phyloP scores from a whole-genome alignment of 1,139 yeast genomes.

The Yamadazyma sp. region DNA sequence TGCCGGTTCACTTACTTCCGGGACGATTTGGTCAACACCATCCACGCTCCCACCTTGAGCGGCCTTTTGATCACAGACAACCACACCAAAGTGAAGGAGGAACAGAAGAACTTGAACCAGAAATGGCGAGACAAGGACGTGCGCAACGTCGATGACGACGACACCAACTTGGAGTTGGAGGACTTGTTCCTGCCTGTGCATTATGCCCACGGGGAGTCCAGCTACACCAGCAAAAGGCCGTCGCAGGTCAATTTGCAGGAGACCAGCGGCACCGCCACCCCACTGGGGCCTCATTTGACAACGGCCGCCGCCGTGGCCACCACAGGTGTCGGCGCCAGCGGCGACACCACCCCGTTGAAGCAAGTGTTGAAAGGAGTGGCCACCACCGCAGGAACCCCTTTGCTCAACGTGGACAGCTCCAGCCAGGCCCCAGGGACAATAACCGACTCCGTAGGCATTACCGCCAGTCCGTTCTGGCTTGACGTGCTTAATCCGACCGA shows the following conservation, averaged over 20 bases:
- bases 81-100: slow-evolving; percentile 12
- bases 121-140: slow-evolving; percentile 21
- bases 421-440: slow-evolving; percentile 15
- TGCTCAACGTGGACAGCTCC: background rate
- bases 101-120: slow-evolving; percentile 11
- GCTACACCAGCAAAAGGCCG: slow-evolving; percentile 5
- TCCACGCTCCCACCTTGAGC: slow-evolving; percentile 86
- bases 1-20: slow-evolving; percentile 85
- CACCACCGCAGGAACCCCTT: background rate
- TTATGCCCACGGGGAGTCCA: slow-evolving; percentile 12
- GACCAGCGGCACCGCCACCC: background rate
- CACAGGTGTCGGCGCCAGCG: background rate
- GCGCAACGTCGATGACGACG: slow-evolving; percentile 9
- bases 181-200: slow-evolving; percentile 32
- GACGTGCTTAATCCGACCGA: slow-evolving; percentile 93
- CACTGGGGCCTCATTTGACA: background rate
- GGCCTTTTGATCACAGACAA: slow-evolving; percentile 52
- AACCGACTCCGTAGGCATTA: slow-evolving; percentile 11
- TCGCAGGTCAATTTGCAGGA: background rate
- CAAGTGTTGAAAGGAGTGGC: background rate
- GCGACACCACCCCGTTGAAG: background rate
- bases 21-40: slow-evolving; percentile 83
- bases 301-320: background rate
- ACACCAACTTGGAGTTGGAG: slow-evolving; percentile 18
- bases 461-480: slow-evolving; percentile 72